These are phyloP conservation scores for Tubosaeta brunneosetosa DNA, from an alignment of 768 basidiomycete genomes.

Conservation along the genomic window DNA sequence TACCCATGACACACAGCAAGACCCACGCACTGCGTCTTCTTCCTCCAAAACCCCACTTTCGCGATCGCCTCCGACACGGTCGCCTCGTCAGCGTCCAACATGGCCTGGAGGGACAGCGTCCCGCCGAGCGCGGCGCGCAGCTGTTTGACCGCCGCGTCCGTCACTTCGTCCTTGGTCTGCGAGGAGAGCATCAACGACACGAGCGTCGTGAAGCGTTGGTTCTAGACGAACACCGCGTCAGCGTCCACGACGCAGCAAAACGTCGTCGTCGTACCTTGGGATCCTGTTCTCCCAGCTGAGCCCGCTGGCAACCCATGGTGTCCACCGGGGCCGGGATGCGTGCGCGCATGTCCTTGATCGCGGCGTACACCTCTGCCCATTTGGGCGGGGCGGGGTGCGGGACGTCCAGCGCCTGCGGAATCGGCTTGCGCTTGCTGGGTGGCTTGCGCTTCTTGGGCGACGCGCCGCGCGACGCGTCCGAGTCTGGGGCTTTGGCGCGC, in stretches of 20 bases:
- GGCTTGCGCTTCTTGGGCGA: slow-evolving; percentile 32
- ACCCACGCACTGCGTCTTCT: slow-evolving; percentile 68
- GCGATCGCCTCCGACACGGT: slow-evolving; percentile 72
- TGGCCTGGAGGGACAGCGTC: slow-evolving; percentile 65
- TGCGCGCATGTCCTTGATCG: slow-evolving; percentile 73
- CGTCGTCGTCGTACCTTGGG: slow-evolving; percentile 48
- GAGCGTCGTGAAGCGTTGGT: slow-evolving; percentile 75
- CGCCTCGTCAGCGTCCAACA: slow-evolving; percentile 58
- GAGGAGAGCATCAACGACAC: slow-evolving; percentile 94
- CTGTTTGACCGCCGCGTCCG: slow-evolving; percentile 70
- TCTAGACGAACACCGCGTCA: slow-evolving; percentile 39
- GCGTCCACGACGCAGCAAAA: neutral
- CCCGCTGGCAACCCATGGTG: slow-evolving; percentile 82
- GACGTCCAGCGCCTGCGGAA: slow-evolving; percentile 47
- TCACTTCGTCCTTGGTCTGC: slow-evolving; percentile 92
- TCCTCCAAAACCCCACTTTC: slow-evolving; percentile 91
- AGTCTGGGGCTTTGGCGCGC: neutral
- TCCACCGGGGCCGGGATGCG: slow-evolving; percentile 82
- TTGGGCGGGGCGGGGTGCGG: slow-evolving; percentile 64
- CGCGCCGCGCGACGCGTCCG: neutral
- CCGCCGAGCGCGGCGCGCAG: slow-evolving; percentile 74
- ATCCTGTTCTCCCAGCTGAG: slow-evolving; percentile 57
- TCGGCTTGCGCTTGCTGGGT: slow-evolving; percentile 51
- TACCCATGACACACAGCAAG: neutral
- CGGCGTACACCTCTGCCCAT: slow-evolving; percentile 68